Evolutionary conservation across 2,329 filamentous ascomycete species (phyloP).

Genomic region (Nemania bipapillata): DNA sequence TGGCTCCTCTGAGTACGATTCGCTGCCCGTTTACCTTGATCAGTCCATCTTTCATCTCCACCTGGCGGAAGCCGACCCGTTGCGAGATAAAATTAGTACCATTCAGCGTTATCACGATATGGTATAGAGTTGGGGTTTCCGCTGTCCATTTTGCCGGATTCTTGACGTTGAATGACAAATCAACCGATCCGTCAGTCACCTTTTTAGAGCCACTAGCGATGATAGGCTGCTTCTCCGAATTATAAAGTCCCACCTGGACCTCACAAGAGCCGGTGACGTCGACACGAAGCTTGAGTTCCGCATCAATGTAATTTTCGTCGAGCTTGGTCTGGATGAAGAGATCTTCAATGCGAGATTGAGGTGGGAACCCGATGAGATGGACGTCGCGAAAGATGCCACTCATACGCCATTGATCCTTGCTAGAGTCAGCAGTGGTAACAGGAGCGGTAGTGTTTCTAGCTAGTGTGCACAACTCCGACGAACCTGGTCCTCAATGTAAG

Average conservation of each 20-base stretch:
- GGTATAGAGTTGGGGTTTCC: conserved; percentile 68
- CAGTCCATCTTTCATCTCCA: conserved; percentile 68
- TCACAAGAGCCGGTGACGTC: conserved; percentile 34
- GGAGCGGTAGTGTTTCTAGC: neutral
- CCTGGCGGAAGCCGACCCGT: conserved; percentile 67
- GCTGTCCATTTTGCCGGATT: conserved; percentile 70
- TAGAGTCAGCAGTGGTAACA: conserved; percentile 5
- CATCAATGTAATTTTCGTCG: conserved; percentile 63
- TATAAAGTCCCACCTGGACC: conserved; percentile 33
- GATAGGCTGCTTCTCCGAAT: conserved; percentile 62
- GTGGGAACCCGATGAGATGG: conserved; percentile 66
- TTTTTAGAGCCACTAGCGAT: conserved; percentile 66
- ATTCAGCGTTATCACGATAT: conserved; percentile 47
- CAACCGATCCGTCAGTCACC: conserved; percentile 18
- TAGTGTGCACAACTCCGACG: neutral
- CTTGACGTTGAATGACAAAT: conserved; percentile 51
- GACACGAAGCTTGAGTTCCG: conserved; percentile 60
- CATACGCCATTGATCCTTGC: conserved; percentile 69
- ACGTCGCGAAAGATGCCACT: conserved; percentile 66
- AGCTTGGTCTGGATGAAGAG: conserved; percentile 65
- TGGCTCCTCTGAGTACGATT: conserved; percentile 68
- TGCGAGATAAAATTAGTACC: conserved; percentile 55
- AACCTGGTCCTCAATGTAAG: conserved; percentile 68
- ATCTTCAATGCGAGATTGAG: conserved; percentile 65
- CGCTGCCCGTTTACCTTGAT: conserved; percentile 68